A percentile compares a stretch with the other conserved stretches of the same genome.
phyloP scores from a whole-genome alignment of 345 rosid genomes.

The Conringia planisiliqua region DNA sequence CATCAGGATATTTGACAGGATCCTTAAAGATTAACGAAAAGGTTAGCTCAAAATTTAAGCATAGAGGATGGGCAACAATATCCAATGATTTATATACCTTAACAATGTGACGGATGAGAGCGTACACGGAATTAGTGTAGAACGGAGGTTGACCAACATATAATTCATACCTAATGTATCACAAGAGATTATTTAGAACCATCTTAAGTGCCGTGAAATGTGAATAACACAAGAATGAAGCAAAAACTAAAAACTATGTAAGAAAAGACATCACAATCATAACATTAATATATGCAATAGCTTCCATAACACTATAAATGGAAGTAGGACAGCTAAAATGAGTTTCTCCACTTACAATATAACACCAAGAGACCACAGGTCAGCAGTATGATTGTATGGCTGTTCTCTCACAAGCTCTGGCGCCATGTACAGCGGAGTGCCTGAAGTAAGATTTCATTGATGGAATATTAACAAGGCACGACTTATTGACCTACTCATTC shows the following conservation, averaged over 20 bases:
- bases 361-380: constrained; percentile 98
- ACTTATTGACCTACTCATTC: constrained; percentile 11
- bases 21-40: constrained; percentile 53
- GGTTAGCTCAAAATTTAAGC: constrained; percentile 36
- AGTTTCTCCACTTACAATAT: constrained; percentile 59
- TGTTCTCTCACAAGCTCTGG: constrained; percentile 96
- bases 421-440: constrained; percentile 98
- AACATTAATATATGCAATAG: not conserved
- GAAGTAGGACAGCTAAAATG: constrained; percentile 11
- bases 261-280: constrained; percentile 6
- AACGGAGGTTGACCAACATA: constrained; percentile 98
- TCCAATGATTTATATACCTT: constrained; percentile 50
- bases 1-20: constrained; percentile 95
- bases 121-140: constrained; percentile 96
- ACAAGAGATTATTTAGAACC: constrained; percentile 15
- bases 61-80: constrained; percentile 10
- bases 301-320: not conserved
- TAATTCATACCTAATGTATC: constrained; percentile 76
- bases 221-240: constrained; percentile 1
- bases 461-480: not conserved
- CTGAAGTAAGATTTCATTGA: constrained; percentile 42
- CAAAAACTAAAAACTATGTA: not conserved
- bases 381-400: constrained; percentile 98
- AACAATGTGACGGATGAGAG: constrained; percentile 93
- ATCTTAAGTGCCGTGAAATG: not conserved